These are phyloP conservation scores for Saksenaea oblongispora DNA, from an alignment of 371 early-diverging fungal genomes.

Conservation along the genomic window DNA sequence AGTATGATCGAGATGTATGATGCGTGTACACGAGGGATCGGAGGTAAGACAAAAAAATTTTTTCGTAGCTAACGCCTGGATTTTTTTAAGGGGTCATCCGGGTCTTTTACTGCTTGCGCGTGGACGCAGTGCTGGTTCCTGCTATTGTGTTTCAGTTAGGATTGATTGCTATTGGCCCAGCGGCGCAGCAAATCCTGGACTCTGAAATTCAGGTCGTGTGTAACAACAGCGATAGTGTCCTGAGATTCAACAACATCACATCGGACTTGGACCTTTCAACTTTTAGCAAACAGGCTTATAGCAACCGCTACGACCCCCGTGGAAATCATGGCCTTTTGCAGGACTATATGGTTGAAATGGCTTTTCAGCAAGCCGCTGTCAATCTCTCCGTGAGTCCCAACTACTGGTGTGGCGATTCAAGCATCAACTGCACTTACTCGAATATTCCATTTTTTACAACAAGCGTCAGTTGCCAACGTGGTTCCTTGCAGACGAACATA, in stretches of 20 bases:
- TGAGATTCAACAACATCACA: constrained; percentile 8
- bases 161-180: constrained; percentile 20
- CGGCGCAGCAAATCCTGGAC: constrained; percentile 10
- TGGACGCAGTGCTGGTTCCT: constrained; percentile 6
- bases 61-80: neutral
- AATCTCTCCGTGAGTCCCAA: constrained; percentile 1
- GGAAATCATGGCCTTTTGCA: constrained; percentile 5
- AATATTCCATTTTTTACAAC: neutral
- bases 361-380: constrained; percentile 8
- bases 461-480: neutral
- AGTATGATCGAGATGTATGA: constrained; percentile 18
- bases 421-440: constrained; percentile 13
- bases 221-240: neutral
- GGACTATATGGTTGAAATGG: constrained; percentile 8
- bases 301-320: neutral
- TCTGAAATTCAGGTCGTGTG: neutral
- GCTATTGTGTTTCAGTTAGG: constrained; percentile 14
- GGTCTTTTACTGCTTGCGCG: neutral
- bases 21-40: constrained; percentile 19
- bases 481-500: constrained; percentile 10
- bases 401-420: neutral
- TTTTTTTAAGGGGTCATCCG: constrained; percentile 4
- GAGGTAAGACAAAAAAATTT: constrained; percentile 12
- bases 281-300: neutral
- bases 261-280: neutral